Base-by-base conservation (phyloP, 108 stramenopile genomes). In the Stephanodiscus triporus region DNA sequence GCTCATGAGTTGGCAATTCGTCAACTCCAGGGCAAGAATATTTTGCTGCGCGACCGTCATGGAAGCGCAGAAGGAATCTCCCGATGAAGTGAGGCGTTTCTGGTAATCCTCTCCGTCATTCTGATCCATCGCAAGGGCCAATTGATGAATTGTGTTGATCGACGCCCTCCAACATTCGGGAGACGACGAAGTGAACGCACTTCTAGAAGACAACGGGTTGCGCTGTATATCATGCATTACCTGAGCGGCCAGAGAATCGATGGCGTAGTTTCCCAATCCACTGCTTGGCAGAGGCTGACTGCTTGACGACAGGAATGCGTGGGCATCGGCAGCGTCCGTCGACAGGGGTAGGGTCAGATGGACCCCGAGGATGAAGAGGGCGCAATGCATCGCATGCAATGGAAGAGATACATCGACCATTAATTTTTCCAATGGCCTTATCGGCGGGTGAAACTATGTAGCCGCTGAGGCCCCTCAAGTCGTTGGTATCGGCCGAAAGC, bases 1-100 rank as follows among this genome's bases (percentile, higher is more conserved):
- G 37, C 70, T 74, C 57, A 30, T 66, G 23, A 81, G 66, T 43
- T 81, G 72, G 53, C 80, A 81, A 30, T 67, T 24, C 9, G 80
- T 75, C 69, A 81, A 55, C 59, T 81, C 80, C 32, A 81, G 32
- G 23, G 80, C 80, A 11, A 81, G 67, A 20, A 75, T 11, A 4
- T 75, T 64, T 17, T 69, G 63, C 40, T 81, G 69, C 30, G 74
- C 73, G 2, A 42, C 48, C 45, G 80, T 71, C 80, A 81, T 75
- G 55, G 80, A 61, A 32, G 80, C 69, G 30, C 73, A 81, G 56
- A 65, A 81, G 24, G 38, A 36, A 22, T 42, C 45, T 26, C 74
- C 74, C 10, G 57, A 75, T 36, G 66, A 38, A 4, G n/a, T 9
- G 0, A 22, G 55, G 43, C 17, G 34, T 49, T 45, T 32, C 40